Evolutionary conservation across 257 asterid genomes (phyloP), one percentile per base, ranked within the genome.

Genomic region (Penstemon davidsonii): DNA sequence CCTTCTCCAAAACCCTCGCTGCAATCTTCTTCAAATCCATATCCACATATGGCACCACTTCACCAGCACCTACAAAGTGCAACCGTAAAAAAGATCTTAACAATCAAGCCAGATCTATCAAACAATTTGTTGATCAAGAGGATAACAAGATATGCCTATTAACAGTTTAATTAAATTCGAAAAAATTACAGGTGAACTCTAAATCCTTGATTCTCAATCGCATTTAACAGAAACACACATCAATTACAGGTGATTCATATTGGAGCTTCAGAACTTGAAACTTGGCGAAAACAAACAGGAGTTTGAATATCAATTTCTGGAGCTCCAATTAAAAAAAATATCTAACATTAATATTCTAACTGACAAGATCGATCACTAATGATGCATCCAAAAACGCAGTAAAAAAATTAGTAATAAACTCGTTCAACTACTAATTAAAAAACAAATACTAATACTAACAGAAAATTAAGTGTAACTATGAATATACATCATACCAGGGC

Each of bases 1-100:
- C 88, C 74, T 75, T 87, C n/a, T 84, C 87, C 56, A 83, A 12
- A 7, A 86, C 90, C 73, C 92, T 78, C 0, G 76, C 78, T 2
- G 92, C 95, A 51, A 87, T 91, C 70, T 77, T 77, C 85, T 83
- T 87, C 86, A 91, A 75, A 83, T 89, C 96, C 60, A 62, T 54
- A 33, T 89, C 96, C 47, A 91, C 85, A 52, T 74, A 73, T 8
- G 88, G 90, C 67, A 89, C 41, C 74, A 83, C 95, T 8, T 89
- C 96, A 6, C 82, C 90, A 37, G 86, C 82, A 64, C 89, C 97
- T 91, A 37, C 56, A 70, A 8, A 25, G 50, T 66, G 39, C 64
- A 38, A 25, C 60, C 61, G 36, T 11, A 12, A 13, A 38, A 36
- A 71, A 33, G 50, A 62, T 25, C 55, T 19, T 33, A 5, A 46